Conservation (phyloP, 2,329 filamentous ascomycete species). For the Leptographium galeiforme region DNA sequence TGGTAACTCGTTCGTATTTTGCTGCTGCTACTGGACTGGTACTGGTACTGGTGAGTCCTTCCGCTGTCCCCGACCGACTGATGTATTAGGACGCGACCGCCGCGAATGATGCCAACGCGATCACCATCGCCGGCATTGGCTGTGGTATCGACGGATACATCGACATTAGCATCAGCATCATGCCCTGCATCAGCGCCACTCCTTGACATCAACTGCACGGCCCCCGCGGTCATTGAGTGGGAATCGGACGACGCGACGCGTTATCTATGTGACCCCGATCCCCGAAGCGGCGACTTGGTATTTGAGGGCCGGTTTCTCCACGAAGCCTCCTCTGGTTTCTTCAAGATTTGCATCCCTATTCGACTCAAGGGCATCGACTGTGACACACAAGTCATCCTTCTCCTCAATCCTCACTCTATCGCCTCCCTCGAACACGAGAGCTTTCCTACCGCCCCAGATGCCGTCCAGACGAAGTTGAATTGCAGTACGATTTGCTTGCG, state of each 20-base stretch:
- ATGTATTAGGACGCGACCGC: neutral
- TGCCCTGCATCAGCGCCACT: neutral
- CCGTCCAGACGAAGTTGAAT: neutral
- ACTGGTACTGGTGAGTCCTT: neutral
- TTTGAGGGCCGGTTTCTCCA: neutral
- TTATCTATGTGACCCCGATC: neutral
- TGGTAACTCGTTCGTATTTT: neutral
- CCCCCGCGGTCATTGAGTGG: neutral
- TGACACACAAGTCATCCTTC: neutral
- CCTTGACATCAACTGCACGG: neutral
- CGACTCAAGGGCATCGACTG: constrained; percentile 1
- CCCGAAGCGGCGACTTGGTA: neutral
- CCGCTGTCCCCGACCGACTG: neutral
- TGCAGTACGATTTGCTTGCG: neutral
- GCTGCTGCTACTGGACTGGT: neutral
- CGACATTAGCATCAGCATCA: neutral
- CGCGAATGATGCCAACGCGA: neutral
- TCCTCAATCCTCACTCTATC: neutral
- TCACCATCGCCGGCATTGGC: neutral
- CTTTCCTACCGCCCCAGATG: neutral
- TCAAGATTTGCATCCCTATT: constrained; percentile 1
- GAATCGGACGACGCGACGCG: neutral
- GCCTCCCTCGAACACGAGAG: neutral
- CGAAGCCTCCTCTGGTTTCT: neutral
- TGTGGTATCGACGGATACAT: neutral